Evolutionary conservation across 495 filamentous ascomycete species (phyloP).

Genomic region (Xylaria nigripes): DNA sequence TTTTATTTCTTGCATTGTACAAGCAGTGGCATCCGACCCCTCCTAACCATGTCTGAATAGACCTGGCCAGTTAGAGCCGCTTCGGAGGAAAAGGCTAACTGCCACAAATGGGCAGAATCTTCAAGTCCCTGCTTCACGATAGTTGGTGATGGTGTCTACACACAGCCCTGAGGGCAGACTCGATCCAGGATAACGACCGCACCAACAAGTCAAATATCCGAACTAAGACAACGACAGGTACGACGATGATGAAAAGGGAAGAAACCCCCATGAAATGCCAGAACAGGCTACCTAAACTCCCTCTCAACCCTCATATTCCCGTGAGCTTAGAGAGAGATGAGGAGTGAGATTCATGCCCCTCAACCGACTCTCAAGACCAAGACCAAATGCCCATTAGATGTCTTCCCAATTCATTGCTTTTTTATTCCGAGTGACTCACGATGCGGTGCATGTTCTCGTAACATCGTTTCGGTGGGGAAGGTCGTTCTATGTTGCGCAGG

Average conservation of each 20-base stretch:
- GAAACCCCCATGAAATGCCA: not conserved
- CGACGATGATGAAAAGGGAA: constrained; percentile 8
- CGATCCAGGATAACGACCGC: not conserved
- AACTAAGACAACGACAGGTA: constrained; percentile 12
- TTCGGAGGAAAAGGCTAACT: not conserved
- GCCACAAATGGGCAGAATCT: not conserved
- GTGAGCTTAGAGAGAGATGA: not conserved
- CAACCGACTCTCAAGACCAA: constrained; percentile 10
- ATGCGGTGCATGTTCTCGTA: constrained; percentile 10
- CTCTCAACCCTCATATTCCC: constrained; percentile 1
- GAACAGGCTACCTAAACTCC: constrained; percentile 10
- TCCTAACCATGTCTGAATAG: constrained; percentile 3
- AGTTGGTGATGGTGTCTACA: not conserved
- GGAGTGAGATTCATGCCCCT: constrained; percentile 3
- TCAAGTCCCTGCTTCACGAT: not conserved
- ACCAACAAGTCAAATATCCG: constrained; percentile 2
- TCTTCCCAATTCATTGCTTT: constrained; percentile 12
- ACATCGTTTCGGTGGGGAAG: constrained; percentile 6
- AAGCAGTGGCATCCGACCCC: constrained; percentile 11
- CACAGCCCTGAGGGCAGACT: not conserved
- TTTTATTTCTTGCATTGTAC: constrained; percentile 14
- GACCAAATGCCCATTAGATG: constrained; percentile 19
- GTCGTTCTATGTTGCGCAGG: constrained; percentile 4
- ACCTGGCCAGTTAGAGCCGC: not conserved
- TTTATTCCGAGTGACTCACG: constrained; percentile 8